These are phyloP conservation scores for Perilla frutescens DNA, from an alignment of 257 asterid genomes.

Conservation along the genomic window DNA sequence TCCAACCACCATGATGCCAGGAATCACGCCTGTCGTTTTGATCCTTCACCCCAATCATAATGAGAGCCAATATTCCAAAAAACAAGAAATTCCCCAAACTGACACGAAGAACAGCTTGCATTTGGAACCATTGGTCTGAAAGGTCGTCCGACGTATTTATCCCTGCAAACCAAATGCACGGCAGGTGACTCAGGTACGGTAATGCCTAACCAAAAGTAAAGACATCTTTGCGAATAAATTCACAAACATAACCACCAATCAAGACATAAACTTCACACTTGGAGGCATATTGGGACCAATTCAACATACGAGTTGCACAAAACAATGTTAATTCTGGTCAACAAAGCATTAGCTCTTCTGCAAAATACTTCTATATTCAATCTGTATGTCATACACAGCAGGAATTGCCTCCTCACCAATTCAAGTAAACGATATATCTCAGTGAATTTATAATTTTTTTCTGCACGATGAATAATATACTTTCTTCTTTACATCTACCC, in stretches of 20 bases:
- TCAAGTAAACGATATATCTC: neutral
- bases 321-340: neutral
- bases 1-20: constrained; percentile 94
- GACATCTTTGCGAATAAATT: constrained; percentile 2
- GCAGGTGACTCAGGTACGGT: constrained; percentile 13
- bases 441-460: neutral
- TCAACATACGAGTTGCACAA: neutral
- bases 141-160: constrained; percentile 72
- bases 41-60: constrained; percentile 93
- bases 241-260: neutral
- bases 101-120: constrained; percentile 95
- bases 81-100: constrained; percentile 96
- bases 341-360: neutral
- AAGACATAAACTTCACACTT: neutral
- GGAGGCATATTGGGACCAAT: neutral
- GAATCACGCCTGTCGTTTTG: constrained; percentile 94
- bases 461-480: neutral
- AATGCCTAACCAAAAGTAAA: neutral
- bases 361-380: neutral
- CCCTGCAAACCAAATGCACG: constrained; percentile 60
- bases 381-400: neutral
- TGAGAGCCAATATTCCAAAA: constrained; percentile 75
- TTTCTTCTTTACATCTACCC: neutral
- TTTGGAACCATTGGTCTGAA: constrained; percentile 78
- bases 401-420: neutral